Base-by-base conservation (phyloP, 805 yeast genomes). In the Pichia kluyveri region DNA sequence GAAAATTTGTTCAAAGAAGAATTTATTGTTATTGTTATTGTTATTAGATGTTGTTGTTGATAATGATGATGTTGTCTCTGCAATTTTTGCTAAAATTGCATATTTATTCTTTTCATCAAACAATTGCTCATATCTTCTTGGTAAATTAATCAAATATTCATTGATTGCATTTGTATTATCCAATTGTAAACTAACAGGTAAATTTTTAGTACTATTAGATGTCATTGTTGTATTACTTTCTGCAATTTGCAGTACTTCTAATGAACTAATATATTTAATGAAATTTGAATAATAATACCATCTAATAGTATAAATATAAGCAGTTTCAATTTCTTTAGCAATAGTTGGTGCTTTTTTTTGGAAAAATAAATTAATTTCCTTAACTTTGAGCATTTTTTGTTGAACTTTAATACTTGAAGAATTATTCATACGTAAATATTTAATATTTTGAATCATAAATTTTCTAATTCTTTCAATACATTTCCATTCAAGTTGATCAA, bases 221-320 rank as follows among this genome's bases (percentile, higher is more conserved):
- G 61, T 61, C 11, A 59, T 7, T 14, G 37, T 10, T 10, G 12
- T 14, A 8, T 46, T 45, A 30, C 31, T 76, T 23, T 66, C 66
- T 45, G 73, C 71, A 17, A 82, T 54, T 40, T 74, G 77, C 50
- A 88, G 63, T 54, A 79, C 79, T 51, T 85, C 85, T 44, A 90
- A 65, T 1, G 95, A 80, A 51, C 82, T 77, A 38, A 82, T 64
- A 65, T 89, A 90, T 53, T 89, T 78, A 17, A 82, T 80, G 59
- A 90, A 91, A 55, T 85, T 77, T 48, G 83, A 76, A 49, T 75
- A 72, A 62, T 93, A 93, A 67, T 91, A 93, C 99, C 99, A 93
- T 57, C 77, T 72, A 86, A 93, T 90, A 3, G 98, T 91, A 58
- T 80, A 81, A 18, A 82, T 68, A 62, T 93, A 93, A 0, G 97